Conservation (phyloP, 2,329 filamentous ascomycete species). For the Fusarium nanum region DNA sequence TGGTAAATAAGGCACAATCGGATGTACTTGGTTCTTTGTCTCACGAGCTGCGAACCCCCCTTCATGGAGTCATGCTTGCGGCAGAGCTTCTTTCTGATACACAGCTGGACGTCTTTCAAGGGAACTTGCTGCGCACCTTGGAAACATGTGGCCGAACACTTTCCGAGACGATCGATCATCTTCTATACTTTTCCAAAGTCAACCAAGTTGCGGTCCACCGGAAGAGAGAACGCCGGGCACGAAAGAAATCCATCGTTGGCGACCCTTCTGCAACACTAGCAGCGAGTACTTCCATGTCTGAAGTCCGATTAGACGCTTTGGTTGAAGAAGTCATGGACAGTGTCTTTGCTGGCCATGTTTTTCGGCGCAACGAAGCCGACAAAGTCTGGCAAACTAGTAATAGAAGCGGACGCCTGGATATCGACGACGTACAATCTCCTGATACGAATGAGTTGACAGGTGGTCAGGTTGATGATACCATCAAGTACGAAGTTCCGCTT, state of each 20-base stretch:
- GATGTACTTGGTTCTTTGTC: constrained; percentile 70
- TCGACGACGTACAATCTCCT: background rate
- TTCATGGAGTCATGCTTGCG: constrained; percentile 69
- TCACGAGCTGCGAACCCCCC: constrained; percentile 69
- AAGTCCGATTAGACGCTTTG: constrained; percentile 31
- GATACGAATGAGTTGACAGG: background rate
- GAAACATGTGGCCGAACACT: constrained; percentile 63
- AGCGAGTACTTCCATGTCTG: constrained; percentile 2
- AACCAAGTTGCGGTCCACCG: constrained; percentile 50
- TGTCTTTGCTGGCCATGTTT: constrained; percentile 39
- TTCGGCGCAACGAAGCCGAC: constrained; percentile 26
- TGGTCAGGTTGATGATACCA: background rate
- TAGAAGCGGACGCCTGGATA: background rate
- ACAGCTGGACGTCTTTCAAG: constrained; percentile 58
- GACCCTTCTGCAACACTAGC: constrained; percentile 10
- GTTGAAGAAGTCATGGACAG: constrained; percentile 43
- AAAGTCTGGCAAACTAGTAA: constrained; percentile 28
- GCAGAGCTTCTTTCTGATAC: constrained; percentile 67
- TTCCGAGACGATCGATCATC: constrained; percentile 64
- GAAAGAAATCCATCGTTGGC: constrained; percentile 14
- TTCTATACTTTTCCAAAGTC: constrained; percentile 67
- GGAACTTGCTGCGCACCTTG: constrained; percentile 61
- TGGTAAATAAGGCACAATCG: constrained; percentile 62
- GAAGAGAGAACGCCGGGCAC: constrained; percentile 19
- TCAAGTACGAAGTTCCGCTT: constrained; percentile 17